A percentile compares a stretch with the other conserved stretches of the same genome.
Conservation (phyloP, 139 green algal species). For the Tetraselmis chui region DNA sequence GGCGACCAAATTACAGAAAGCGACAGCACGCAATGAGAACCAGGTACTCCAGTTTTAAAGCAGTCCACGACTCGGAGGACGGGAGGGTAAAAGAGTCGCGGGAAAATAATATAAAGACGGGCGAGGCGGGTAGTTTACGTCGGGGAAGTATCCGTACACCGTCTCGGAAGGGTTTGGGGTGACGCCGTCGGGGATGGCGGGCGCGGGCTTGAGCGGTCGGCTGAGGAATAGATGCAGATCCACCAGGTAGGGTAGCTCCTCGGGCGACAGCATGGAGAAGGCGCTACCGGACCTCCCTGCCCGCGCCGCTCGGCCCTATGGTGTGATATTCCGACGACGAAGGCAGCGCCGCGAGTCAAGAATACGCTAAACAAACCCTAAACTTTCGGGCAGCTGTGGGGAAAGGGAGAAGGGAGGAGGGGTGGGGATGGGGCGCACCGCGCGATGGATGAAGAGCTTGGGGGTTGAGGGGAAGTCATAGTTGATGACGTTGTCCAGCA, state of each 20-base stretch:
- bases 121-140: slow-evolving; percentile 17
- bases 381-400: too few relatives aligned
- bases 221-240: slow-evolving; percentile 96
- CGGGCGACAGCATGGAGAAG: slow-evolving; percentile 69
- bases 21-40: neutral
- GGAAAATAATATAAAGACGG: slow-evolving; percentile 2
- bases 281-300: slow-evolving; percentile 56
- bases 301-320: slow-evolving; percentile 70
- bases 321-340: too few relatives aligned
- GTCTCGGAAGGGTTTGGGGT: slow-evolving; percentile 8
- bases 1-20: slow-evolving; percentile 24
- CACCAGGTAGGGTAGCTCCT: slow-evolving; percentile 84
- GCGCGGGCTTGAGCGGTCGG: slow-evolving; percentile 39
- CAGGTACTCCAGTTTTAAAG: slow-evolving; percentile 1
- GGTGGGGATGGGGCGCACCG: neutral
- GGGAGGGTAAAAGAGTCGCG: neutral
- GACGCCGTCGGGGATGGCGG: slow-evolving; percentile 3
- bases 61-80: neutral
- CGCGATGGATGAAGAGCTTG: slow-evolving; percentile 92
- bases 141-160: slow-evolving; percentile 59
- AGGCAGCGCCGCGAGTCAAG: too few relatives aligned
- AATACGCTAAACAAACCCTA: too few relatives aligned
- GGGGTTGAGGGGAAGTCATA: slow-evolving; percentile 89
- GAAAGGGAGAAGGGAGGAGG: too few relatives aligned
- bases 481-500: slow-evolving; percentile 98